Evolutionary conservation across 2,329 filamentous ascomycete genomes (phyloP), one percentile per base, ranked within the genome.

Genomic region (Grosmannia clavigera): DNA sequence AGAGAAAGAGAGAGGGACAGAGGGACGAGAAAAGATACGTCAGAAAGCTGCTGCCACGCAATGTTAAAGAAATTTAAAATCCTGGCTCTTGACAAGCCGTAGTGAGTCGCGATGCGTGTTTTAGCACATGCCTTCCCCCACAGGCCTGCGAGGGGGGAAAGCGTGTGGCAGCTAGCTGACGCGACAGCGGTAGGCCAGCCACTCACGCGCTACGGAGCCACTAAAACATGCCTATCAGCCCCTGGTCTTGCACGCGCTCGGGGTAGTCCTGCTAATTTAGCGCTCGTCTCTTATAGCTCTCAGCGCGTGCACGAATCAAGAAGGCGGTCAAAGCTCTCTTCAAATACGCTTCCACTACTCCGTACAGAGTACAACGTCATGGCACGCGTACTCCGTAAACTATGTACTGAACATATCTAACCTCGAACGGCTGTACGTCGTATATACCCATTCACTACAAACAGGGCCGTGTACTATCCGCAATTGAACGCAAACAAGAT

Each of bases 61-160:
- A 54, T 53, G 46, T 58, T 55, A 40, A 50, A 33, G 27, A 14
- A n/a, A 55, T 25, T 22, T 19, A 51, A n/a, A 51, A 51, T 51
- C 48, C 48, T 11, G 48, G 48, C n/a, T 48, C 43, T 25, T 51
- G 48, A 12, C 22, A 27, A 25, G 48, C 35, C 35, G 35, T 38
- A 38, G 35, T 55, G 33, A 43, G 58, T 54, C 58, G 58, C 58
- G 58, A 54, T 59, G 58, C 51, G 38, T 55, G 58, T 59, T 55
- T 57, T 57, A 29, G 35, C 35, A 38, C 35, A 38, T 38, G 54
- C 12, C 35, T 55, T 55, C 54, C 54, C 22, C 54, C 54, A 56
- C 54, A 43, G 35, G 10, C 9, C 35, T 3, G 35, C 10, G 35
- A 38, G 10, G 35, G 35, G 33, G 35, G 35, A 9, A 38, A 38